phyloP scores from a whole-genome alignment of 345 rosid genomes.

The Trapa incisa region DNA sequence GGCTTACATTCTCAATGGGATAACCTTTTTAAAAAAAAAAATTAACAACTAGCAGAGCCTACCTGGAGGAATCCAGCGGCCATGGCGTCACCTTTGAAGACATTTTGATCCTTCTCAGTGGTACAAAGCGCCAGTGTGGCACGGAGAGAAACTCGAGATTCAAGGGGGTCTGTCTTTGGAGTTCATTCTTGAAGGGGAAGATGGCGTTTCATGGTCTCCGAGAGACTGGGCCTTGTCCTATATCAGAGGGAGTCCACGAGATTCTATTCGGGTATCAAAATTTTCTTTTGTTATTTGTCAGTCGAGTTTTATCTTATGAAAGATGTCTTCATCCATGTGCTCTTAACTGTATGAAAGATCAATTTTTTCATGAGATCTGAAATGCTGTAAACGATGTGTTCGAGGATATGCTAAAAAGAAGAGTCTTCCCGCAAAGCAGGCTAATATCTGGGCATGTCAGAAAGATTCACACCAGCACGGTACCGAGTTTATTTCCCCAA shows the following conservation, averaged over 20 bases:
- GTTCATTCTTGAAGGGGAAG: constrained; percentile 30
- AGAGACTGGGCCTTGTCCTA: constrained; percentile 37
- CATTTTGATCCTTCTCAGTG: constrained; percentile 55
- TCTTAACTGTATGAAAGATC: background rate
- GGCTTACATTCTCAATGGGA: no score
- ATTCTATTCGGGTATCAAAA: constrained; percentile 31
- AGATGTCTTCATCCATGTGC: background rate
- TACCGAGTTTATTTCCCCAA: constrained; percentile 19
- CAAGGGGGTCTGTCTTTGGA: constrained; percentile 64
- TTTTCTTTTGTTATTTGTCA: background rate
- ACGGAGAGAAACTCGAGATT: constrained; percentile 58
- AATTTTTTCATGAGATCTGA: background rate
- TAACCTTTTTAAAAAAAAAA: no score
- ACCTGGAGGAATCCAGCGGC: constrained; percentile 50
- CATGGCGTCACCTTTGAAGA: constrained; percentile 67
- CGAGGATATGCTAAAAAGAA: constrained; percentile 56
- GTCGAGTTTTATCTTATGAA: background rate
- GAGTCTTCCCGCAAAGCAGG: constrained; percentile 39
- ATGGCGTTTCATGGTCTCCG: constrained; percentile 31
- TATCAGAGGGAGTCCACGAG: constrained; percentile 47
- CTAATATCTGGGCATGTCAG: constrained; percentile 30
- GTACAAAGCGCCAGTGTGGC: constrained; percentile 72
- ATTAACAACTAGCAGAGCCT: constrained; percentile 15
- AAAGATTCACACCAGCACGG: constrained; percentile 23
- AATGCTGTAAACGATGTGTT: constrained; percentile 36